Base-by-base conservation (phyloP, 257 asterid species). In the Agastache rugosa region DNA sequence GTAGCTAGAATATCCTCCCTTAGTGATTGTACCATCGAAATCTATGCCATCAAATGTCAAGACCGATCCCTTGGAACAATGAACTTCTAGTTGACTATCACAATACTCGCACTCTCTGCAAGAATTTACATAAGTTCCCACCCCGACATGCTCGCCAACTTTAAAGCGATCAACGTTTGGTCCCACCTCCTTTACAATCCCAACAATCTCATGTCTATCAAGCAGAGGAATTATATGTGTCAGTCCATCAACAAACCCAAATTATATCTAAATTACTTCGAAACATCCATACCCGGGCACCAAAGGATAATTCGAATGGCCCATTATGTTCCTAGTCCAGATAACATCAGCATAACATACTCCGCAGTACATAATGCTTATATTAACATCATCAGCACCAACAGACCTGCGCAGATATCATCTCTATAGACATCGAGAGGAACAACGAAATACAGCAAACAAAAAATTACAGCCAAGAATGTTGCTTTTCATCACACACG, bases 31-130 rank as follows among this genome's bases (percentile, higher is more conserved):
- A 31, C 97, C 99, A 72, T 94, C 99, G 9, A 19, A 76, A 77
- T 94, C 99, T 27, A 87, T 77, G 15, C 87, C 69, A 75, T 92
- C 97, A 63, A 90, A 94, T 1, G 99, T 94, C 15, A 0, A 14
- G 71, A 86, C 72, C 14, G 84, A 9, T 11, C 97, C 98, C 73
- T 89, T 86, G 17, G 88, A 78, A 80, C 99, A 94, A 81, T 89
- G 81, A 39, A 84, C 77, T 75, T 94, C 97, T 60, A 83, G 11
- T 37, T 66, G 85, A 29, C 77, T 83, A 9, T 84, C 80, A 35
- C 99, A 92, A n/a, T 84, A 84, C 71, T 89, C 96, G n/a, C 99
- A 94, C 77, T 84, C 89, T 81, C 88, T 85, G 85, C 99, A 94
- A 19, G 99, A 94, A 78, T 88, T 81, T 25, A 94, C 96, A 19